Evolutionary conservation across 2,329 filamentous ascomycete genomes (phyloP).

Genomic region (Cryphonectria parasitica): DNA sequence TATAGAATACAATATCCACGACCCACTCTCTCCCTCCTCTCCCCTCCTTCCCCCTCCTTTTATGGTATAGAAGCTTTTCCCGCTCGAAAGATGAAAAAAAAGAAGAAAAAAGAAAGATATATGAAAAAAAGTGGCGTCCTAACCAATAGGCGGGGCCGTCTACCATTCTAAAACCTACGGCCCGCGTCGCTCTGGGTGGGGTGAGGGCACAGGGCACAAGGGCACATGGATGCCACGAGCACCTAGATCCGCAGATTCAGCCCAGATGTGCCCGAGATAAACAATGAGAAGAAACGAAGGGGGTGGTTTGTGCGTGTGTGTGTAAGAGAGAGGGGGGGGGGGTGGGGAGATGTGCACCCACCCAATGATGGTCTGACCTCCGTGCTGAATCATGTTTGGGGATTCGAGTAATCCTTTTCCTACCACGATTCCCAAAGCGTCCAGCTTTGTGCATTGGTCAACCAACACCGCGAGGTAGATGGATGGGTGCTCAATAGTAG

Average conservation of each 20-base stretch:
- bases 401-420: too few species aligned
- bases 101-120: too few species aligned
- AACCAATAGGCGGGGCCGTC: neutral
- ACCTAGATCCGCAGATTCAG: neutral
- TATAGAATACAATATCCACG: neutral
- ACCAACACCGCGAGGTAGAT: neutral
- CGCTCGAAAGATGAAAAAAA: too few species aligned
- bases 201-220: neutral
- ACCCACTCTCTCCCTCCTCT: neutral
- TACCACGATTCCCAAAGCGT: too few species aligned
- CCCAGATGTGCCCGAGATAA: neutral
- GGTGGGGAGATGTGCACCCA: neutral
- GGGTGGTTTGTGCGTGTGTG: too few species aligned
- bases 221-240: neutral
- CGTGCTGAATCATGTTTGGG: neutral
- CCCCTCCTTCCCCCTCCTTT: too few species aligned
- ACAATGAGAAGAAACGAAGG: too few species aligned
- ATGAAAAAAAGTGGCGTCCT: too few species aligned
- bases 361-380: neutral
- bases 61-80: too few species aligned
- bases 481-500: neutral
- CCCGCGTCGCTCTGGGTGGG: neutral
- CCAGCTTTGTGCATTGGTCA: too few species aligned
- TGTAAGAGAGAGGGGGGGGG: neutral
- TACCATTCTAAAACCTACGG: neutral